These are phyloP conservation scores for Tulasnella sp. DNA, from an alignment of 768 basidiomycete species.

Conservation along the genomic window DNA sequence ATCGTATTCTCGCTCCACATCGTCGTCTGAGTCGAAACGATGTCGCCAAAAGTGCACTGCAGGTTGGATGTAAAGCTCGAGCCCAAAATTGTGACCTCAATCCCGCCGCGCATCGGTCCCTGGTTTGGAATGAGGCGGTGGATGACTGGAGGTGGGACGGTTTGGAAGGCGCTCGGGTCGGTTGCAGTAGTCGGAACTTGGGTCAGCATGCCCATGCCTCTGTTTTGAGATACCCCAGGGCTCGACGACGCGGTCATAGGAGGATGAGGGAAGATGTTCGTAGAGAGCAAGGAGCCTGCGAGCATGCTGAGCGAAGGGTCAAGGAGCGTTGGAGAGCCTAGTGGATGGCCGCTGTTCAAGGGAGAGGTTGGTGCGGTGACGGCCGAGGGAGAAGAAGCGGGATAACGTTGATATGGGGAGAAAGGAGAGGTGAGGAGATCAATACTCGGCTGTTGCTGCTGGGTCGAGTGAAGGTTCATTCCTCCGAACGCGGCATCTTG, in stretches of 20 bases:
- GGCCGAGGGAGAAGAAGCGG: slow-evolving; percentile 21
- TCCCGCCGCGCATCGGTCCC: slow-evolving; percentile 87
- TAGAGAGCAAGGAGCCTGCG: not conserved
- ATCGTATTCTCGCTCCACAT: slow-evolving; percentile 91
- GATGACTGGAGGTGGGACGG: slow-evolving; percentile 40
- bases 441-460: not conserved
- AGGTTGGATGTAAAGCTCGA: slow-evolving; percentile 62
- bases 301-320: slow-evolving; percentile 8
- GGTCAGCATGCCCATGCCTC: not conserved
- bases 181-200: slow-evolving; percentile 22
- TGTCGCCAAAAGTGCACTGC: slow-evolving; percentile 83
- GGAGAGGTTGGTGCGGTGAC: slow-evolving; percentile 27
- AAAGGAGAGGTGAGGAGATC: slow-evolving; percentile 1
- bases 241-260: slow-evolving; percentile 44
- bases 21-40: slow-evolving; percentile 75
- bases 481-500: not conserved
- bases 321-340: slow-evolving; percentile 10
- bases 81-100: slow-evolving; percentile 90
- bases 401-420: not conserved
- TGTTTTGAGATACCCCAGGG: slow-evolving; percentile 43
- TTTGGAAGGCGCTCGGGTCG: slow-evolving; percentile 11
- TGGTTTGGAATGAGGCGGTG: slow-evolving; percentile 78
- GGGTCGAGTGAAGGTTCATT: not conserved
- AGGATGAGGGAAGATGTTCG: not conserved
- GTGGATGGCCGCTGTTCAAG: not conserved